phyloP scores from a whole-genome alignment of 2,329 filamentous ascomycete genomes.

The Calonectria naviculata region DNA sequence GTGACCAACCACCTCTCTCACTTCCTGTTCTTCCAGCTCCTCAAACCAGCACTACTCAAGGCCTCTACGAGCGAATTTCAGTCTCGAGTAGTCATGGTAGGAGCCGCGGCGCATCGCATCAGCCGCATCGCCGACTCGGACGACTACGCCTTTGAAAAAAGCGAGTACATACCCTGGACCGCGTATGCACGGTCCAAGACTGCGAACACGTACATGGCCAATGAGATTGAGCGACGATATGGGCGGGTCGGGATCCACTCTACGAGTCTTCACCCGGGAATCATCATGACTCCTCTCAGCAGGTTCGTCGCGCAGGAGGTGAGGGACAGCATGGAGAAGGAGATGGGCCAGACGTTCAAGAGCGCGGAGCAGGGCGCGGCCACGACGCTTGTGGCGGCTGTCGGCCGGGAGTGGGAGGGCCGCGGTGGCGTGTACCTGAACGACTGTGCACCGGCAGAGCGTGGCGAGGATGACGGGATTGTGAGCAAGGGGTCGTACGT shows the following conservation, averaged over 20 bases:
- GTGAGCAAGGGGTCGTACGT: slow-evolving; percentile 8
- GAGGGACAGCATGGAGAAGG: not conserved
- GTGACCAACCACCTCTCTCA: slow-evolving; percentile 41
- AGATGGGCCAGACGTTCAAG: not conserved
- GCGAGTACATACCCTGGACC: slow-evolving; percentile 20
- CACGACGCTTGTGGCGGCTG: slow-evolving; percentile 13
- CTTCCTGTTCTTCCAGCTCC: slow-evolving; percentile 45
- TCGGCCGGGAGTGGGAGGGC: slow-evolving; percentile 25
- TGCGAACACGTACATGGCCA: slow-evolving; percentile 31
- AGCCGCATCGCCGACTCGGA: slow-evolving; percentile 23
- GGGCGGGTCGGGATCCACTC: slow-evolving; percentile 17
- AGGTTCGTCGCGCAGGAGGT: not conserved
- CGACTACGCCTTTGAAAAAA: slow-evolving; percentile 27
- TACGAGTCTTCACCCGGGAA: slow-evolving; percentile 28
- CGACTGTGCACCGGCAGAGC: slow-evolving; percentile 11
- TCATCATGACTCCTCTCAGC: slow-evolving; percentile 11
- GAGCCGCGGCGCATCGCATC: slow-evolving; percentile 52
- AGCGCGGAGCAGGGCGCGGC: slow-evolving; percentile 21
- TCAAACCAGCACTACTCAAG: slow-evolving; percentile 55
- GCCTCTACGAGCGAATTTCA: slow-evolving; percentile 50
- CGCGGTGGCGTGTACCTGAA: slow-evolving; percentile 21
- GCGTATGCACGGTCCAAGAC: slow-evolving; percentile 35
- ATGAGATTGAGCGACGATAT: slow-evolving; percentile 30
- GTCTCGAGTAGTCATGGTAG: slow-evolving; percentile 59
- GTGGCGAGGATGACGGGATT: not conserved